Conservation (phyloP, 495 filamentous ascomycete species). For the Elaphomyces granulatus region DNA sequence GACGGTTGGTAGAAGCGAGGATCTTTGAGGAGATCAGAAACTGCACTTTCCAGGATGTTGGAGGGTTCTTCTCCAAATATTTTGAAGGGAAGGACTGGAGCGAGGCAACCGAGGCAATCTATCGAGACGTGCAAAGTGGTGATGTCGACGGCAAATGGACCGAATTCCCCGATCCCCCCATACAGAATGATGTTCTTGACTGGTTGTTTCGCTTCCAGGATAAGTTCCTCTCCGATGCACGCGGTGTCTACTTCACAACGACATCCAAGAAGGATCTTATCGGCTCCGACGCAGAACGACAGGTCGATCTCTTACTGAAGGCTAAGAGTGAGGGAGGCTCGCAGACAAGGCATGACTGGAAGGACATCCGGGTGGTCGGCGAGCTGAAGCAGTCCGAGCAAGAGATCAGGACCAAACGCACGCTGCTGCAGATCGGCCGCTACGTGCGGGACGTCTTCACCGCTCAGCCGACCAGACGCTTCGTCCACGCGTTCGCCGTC, state of each 20-base stretch:
- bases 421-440: constrained; percentile 6
- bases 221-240: constrained; percentile 2
- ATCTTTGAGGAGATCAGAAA: constrained; percentile 9
- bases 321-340: too few relatives aligned
- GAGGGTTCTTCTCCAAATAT: constrained; percentile 8
- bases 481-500: constrained; percentile 26
- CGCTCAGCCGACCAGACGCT: constrained; percentile 16
- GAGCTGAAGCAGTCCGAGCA: constrained; percentile 6
- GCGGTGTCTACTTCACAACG: constrained; percentile 7
- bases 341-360: constrained; percentile 7
- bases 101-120: constrained; percentile 5
- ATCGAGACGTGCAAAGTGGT: constrained; percentile 6
- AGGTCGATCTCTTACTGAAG: constrained; percentile 10
- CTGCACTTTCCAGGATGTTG: constrained; percentile 8
- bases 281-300: constrained; percentile 2
- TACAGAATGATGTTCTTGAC: constrained; percentile 5
- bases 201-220: constrained; percentile 7
- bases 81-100: constrained; percentile 8
- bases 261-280: constrained; percentile 5
- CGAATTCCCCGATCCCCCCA: constrained; percentile 6
- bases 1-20: constrained; percentile 4
- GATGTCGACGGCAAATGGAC: constrained; percentile 11
- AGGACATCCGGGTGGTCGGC: constrained; percentile 6
- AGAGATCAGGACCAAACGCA: constrained; percentile 5
- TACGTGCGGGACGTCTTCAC: constrained; percentile 12